phyloP scores from a whole-genome alignment of 805 yeast genomes.

The Metschnikowia lunata region DNA sequence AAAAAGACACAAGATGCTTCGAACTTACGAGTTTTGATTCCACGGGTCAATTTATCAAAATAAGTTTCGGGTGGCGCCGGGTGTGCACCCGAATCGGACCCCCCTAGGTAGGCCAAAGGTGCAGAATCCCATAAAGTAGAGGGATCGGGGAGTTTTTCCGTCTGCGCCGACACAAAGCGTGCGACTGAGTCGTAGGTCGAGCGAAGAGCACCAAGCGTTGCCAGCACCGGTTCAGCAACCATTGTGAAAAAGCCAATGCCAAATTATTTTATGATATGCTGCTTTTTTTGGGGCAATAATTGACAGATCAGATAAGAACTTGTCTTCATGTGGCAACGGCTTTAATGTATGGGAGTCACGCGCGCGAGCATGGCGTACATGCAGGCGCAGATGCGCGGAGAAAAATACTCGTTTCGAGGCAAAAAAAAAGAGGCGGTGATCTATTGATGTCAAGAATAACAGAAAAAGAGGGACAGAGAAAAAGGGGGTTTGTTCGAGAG shows the following conservation, averaged over 20 bases:
- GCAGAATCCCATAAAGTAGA: slow-evolving; percentile 11
- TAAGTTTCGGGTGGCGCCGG: slow-evolving; percentile 1
- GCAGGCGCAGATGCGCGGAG: no score
- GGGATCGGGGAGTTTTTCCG: slow-evolving; percentile 20
- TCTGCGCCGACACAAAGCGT: slow-evolving; percentile 21
- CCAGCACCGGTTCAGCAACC: slow-evolving; percentile 46
- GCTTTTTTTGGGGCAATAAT: no score
- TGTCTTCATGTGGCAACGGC: no score
- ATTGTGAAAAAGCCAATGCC: slow-evolving; percentile 13
- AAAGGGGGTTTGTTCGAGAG: no score
- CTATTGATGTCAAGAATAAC: no score
- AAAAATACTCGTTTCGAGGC: no score
- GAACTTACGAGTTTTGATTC: slow-evolving; percentile 1
- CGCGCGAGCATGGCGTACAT: no score
- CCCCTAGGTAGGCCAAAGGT: slow-evolving; percentile 3
- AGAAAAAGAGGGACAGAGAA: no score
- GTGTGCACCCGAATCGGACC: background rate
- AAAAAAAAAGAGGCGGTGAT: no score
- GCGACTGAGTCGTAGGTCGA: slow-evolving; percentile 19
- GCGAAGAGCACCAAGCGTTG: slow-evolving; percentile 29
- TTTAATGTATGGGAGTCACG: no score
- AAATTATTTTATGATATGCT: no score
- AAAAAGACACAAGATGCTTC: slow-evolving; percentile 5
- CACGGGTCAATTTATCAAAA: background rate
- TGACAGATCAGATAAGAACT: no score